phyloP scores from a whole-genome alignment of 768 basidiomycete genomes.

The Amanita molliuscula region DNA sequence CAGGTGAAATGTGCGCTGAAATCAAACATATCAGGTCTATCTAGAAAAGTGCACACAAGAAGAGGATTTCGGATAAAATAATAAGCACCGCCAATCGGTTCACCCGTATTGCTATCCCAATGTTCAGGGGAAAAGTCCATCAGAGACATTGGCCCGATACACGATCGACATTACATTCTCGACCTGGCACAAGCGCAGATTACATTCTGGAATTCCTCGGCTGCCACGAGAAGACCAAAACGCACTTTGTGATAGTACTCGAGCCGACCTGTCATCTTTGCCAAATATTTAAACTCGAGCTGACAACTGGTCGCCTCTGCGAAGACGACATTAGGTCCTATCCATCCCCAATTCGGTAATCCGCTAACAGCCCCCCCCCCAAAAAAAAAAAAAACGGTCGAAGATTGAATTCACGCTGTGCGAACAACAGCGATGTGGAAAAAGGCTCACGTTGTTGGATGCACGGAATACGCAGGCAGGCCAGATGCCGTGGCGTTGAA shows the following conservation, averaged over 20 bases:
- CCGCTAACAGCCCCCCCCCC: slow-evolving; percentile 18
- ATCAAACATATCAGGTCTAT: slow-evolving; percentile 14
- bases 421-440: not conserved
- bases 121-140: slow-evolving; percentile 24
- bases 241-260: slow-evolving; percentile 33
- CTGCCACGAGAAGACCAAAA: not conserved
- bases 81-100: slow-evolving; percentile 17
- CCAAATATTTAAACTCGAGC: slow-evolving; percentile 71
- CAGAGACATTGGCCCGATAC: slow-evolving; percentile 18
- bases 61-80: not conserved
- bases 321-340: slow-evolving; percentile 17
- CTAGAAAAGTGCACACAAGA: not conserved
- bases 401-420: not conserved
- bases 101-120: slow-evolving; percentile 18
- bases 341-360: slow-evolving; percentile 22
- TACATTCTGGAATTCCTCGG: no score
- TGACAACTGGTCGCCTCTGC: slow-evolving; percentile 44
- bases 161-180: slow-evolving; percentile 29
- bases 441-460: slow-evolving; percentile 34
- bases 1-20: slow-evolving; percentile 32
- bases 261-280: slow-evolving; percentile 50
- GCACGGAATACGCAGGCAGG: slow-evolving; percentile 52
- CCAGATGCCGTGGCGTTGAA: slow-evolving; percentile 52
- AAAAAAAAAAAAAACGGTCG: not conserved
- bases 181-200: slow-evolving; percentile 13